phyloP scores from a whole-genome alignment of 2,329 filamentous ascomycete species.

The Aspergillus ruber region DNA sequence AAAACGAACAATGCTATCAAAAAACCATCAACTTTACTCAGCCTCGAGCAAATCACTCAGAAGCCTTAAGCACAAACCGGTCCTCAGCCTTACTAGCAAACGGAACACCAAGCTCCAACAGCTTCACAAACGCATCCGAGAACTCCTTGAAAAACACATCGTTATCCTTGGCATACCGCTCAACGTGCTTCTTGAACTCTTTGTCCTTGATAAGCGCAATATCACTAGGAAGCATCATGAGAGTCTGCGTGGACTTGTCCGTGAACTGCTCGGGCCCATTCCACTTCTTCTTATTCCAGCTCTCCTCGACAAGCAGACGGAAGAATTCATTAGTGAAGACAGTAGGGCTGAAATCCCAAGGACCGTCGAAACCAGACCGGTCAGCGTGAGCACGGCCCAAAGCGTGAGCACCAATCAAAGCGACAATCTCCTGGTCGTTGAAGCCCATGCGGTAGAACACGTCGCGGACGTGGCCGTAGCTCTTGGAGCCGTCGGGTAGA shows the following conservation, averaged over 20 bases:
- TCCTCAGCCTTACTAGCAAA: constrained; percentile 62
- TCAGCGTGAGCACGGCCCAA: constrained; percentile 85
- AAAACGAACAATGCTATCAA: constrained; percentile 2
- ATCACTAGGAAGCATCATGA: constrained; percentile 98
- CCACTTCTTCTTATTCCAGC: constrained; percentile 91
- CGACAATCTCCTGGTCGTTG: constrained; percentile 94
- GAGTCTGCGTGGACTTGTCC: constrained; percentile 74
- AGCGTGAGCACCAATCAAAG: constrained; percentile 76
- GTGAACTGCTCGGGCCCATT: constrained; percentile 85
- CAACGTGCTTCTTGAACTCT: constrained; percentile 69
- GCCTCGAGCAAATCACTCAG: constrained; percentile 23
- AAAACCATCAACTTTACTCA: constrained; percentile 11
- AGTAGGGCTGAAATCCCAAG: constrained; percentile 88
- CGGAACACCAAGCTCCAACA: constrained; percentile 92
- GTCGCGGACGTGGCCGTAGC: constrained; percentile 71
- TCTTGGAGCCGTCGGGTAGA: constrained; percentile 74
- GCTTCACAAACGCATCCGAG: constrained; percentile 65
- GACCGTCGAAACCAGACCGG: constrained; percentile 80
- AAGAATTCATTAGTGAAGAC: constrained; percentile 94
- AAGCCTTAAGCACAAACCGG: constrained; percentile 59
- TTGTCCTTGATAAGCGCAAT: constrained; percentile 84
- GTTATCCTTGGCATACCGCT: constrained; percentile 87
- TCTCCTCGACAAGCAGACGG: constrained; percentile 79
- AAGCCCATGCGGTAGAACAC: constrained; percentile 98
- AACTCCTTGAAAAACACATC: constrained; percentile 94